phyloP scores from a whole-genome alignment of 176 grass and related monocot species.

The Stipa capillata region DNA sequence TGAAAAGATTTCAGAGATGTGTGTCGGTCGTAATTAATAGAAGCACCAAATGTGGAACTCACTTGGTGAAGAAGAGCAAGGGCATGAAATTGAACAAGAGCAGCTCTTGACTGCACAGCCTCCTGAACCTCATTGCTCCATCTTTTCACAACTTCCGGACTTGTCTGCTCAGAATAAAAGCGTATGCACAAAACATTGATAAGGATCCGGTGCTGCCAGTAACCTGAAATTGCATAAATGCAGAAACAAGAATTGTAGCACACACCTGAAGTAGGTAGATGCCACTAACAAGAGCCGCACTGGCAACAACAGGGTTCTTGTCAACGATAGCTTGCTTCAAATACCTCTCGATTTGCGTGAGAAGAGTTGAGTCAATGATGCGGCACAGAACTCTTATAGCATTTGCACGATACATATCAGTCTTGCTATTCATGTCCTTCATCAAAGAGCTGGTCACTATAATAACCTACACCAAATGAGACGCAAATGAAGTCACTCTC shows the following conservation, averaged over 20 bases:
- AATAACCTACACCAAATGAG: constrained; percentile 61
- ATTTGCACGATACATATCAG: constrained; percentile 95
- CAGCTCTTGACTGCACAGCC: constrained; percentile 87
- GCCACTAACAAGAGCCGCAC: constrained; percentile 96
- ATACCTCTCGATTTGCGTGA: constrained; percentile 97
- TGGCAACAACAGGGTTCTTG: constrained; percentile 97
- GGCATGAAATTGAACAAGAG: constrained; percentile 97
- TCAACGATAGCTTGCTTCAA: constrained; percentile 98
- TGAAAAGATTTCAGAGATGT: background rate
- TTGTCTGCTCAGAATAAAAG: constrained; percentile 55
- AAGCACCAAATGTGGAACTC: constrained; percentile 1
- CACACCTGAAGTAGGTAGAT: constrained; percentile 91
- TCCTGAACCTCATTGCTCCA: constrained; percentile 99
- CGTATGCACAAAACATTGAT: constrained; percentile 1
- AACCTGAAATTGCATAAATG: background rate
- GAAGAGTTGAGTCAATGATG: constrained; percentile 91
- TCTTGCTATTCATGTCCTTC: constrained; percentile 99
- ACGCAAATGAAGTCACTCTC: constrained; percentile 1
- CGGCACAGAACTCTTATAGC: constrained; percentile 96
- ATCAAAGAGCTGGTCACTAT: constrained; percentile 99
- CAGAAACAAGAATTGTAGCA: background rate
- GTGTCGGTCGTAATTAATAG: background rate
- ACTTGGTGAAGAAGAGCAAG: constrained; percentile 98
- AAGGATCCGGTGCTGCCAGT: background rate
- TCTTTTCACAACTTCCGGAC: constrained; percentile 92